Conservation (phyloP, 495 filamentous ascomycete species). For the Penicillium ucsense region DNA sequence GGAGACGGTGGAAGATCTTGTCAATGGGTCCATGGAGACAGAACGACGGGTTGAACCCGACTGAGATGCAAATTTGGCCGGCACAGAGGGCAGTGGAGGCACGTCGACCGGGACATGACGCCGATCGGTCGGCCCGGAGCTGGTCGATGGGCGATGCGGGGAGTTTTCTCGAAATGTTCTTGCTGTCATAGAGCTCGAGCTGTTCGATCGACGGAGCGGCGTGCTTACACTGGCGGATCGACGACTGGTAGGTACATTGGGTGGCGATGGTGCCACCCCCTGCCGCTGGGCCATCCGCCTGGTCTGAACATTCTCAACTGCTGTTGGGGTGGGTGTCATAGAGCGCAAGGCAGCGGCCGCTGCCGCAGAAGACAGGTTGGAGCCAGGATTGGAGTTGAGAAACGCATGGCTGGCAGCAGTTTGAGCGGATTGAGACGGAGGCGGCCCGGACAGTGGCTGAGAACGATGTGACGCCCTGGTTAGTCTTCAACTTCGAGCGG, state of each 20-base stretch:
- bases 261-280: constrained; percentile 57
- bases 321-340: constrained; percentile 62
- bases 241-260: constrained; percentile 35
- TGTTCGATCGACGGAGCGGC: constrained; percentile 51
- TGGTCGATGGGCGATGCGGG: constrained; percentile 42
- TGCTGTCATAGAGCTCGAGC: constrained; percentile 74
- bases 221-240: constrained; percentile 28
- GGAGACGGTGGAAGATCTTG: constrained; percentile 23
- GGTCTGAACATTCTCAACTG: constrained; percentile 72
- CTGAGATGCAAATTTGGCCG: constrained; percentile 33
- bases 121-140: constrained; percentile 18
- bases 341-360: constrained; percentile 75
- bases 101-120: constrained; percentile 24
- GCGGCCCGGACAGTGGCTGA: constrained; percentile 42
- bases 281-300: constrained; percentile 72
- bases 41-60: constrained; percentile 32
- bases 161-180: constrained; percentile 71
- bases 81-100: constrained; percentile 69
- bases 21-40: constrained; percentile 43
- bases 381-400: constrained; percentile 53
- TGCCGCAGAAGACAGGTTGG: constrained; percentile 66
- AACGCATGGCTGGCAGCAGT: constrained; percentile 76
- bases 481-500: neutral
- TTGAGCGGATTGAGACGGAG: constrained; percentile 57
- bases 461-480: constrained; percentile 2